Evolutionary conservation across 768 basidiomycete genomes (phyloP), one percentile per base, ranked within the genome.

Genomic region (Trametes sanguinea): DNA sequence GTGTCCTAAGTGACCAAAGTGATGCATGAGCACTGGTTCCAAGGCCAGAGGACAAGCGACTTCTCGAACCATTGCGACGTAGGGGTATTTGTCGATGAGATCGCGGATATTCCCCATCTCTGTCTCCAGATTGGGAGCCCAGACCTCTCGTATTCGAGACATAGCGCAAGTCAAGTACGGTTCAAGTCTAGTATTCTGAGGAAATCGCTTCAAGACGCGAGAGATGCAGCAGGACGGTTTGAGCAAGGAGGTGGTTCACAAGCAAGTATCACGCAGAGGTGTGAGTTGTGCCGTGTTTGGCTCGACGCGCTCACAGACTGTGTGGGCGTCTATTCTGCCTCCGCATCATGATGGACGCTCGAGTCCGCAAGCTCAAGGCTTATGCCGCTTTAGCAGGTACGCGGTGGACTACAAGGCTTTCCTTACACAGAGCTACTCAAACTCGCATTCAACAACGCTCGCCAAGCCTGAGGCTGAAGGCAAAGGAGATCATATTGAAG

Each of bases 61-160:
- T 70, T 56, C 63, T 65, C 81, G 69, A 57, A 89, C 95, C 94
- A 99, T 95, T 68, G 95, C 93, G 72, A 99, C 86, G 77, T 88
- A 97, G 9, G 95, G 91, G 78, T 94, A 97, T 67, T 83, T 81
- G 69, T 97, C 96, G 66, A 98, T 90, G 61, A 90, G 77, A 51
- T 89, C 86, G 54, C 97, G 85, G 57, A 98, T 88, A 67, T 85
- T 86, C 10, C 85, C 85, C 86, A 99, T 95, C 79, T 98, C 97
- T 42, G 81, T 78, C 65, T 98, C 95, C 64, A 99, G 87, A 76
- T 95, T 97, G 40, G 87, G 88, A 2, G 86, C 85, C 95, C 96
- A 99, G 69, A 99, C 96, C 70, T 99, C 94, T 69, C 88, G 85
- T 85, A 95, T 95, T 75, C 88, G 86, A 65, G 88, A 82, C 88